Conservation (phyloP, 306 rosid species). For the Pterocarpus macrocarpus region DNA sequence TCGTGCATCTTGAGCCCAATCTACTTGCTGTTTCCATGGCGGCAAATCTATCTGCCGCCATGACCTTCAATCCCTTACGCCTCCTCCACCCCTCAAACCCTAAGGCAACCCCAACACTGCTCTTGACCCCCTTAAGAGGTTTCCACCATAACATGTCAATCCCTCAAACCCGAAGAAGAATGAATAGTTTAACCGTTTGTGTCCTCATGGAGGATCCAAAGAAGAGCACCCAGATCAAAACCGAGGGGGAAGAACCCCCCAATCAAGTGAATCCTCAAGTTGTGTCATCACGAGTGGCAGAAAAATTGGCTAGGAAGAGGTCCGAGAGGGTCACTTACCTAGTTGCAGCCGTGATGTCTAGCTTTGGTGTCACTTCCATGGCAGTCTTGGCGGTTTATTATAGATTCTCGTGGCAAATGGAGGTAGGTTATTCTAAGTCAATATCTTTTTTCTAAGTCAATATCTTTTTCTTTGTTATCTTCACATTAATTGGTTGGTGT, state of each 20-base stretch:
- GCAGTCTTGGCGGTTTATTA: conserved; percentile 86
- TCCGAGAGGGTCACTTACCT: conserved; percentile 87
- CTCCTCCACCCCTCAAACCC: conserved; percentile 44
- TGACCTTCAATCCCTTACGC: conserved; percentile 55
- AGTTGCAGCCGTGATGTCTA: conserved; percentile 88
- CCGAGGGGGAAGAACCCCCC: conserved; percentile 10
- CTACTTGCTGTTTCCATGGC: conserved; percentile 60
- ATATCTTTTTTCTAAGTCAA: neutral
- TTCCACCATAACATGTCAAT: conserved; percentile 35
- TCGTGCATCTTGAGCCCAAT: neutral
- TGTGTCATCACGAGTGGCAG: conserved; percentile 54
- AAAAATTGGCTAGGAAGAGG: conserved; percentile 68
- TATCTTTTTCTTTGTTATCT: neutral
- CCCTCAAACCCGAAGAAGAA: conserved; percentile 45
- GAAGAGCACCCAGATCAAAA: conserved; percentile 43
- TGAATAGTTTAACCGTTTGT: conserved; percentile 55
- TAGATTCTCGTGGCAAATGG: conserved; percentile 94
- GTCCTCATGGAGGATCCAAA: conserved; percentile 75
- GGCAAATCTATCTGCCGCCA: conserved; percentile 62
- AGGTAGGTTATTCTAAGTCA: conserved; percentile 48
- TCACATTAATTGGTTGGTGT: neutral
- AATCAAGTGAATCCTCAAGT: conserved; percentile 42
- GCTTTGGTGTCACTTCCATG: conserved; percentile 90
- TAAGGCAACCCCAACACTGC: conserved; percentile 43
- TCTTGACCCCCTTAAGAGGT: conserved; percentile 50